Base-by-base conservation (phyloP, 495 filamentous ascomycete species). In the Penicillium soppii region DNA sequence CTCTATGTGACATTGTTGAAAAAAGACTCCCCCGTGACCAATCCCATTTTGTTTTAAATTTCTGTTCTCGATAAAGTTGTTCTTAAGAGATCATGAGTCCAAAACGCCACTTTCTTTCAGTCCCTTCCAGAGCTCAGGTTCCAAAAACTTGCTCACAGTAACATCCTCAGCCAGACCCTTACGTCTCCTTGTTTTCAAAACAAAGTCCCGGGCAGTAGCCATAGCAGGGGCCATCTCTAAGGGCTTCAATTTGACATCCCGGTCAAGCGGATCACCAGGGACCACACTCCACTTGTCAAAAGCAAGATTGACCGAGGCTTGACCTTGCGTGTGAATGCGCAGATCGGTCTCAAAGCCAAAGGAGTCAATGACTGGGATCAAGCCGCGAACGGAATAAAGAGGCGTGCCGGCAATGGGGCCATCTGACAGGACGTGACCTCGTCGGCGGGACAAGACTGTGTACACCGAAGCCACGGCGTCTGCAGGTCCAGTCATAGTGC, bases 311-410 rank as follows among this genome's bases (percentile, higher is more conserved):
- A 96, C 82, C 65, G 89, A 88, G 25, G 90, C 89, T 65, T 92
- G 88, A 33, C 94, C 92, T 67, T 96, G 91, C 0, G 95, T 97
- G 65, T 96, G 91, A 59, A 97, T 97, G 41, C 94, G 76, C 35
- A 97, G 78, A 72, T 98, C 94, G 3, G 94, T 97, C 71, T 98
- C 94, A 68, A 98, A 97, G 6, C 94, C 94, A 63, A 98, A 98
- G 9, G 82, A 88, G 72, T 98, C 94, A 59, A 98, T 95, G 27
- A 98, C 94, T 1, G 94, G 94, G 41, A 98, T 87, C 20, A 96
- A 76, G 2, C 94, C 94, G 50, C 82, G 86, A 23, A 97, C 91
- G 10, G 85, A 82, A 72, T 97, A 97, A 10, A 98, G 79, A n/a
- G 90, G 92, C 1, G 95, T 98, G 7, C 94, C 94, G 4, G 91